A percentile compares a stretch with the other conserved stretches of the same genome.
phyloP scores from a whole-genome alignment of 495 filamentous ascomycete genomes.

The Aspergillus panamensis region DNA sequence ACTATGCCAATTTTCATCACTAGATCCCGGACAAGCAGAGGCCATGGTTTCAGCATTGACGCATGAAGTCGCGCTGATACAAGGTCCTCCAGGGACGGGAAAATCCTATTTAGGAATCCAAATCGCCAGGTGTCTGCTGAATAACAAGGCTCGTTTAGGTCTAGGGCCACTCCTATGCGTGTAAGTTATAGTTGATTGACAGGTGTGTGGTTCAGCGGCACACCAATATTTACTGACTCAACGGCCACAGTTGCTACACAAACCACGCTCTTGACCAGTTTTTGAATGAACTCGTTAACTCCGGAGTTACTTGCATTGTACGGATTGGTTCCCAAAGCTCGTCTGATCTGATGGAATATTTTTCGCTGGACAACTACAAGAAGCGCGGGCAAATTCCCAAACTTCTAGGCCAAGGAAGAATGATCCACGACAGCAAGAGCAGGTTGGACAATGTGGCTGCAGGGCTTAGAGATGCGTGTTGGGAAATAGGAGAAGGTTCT shows the following conservation, averaged over 20 bases:
- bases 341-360: slow-evolving; percentile 20
- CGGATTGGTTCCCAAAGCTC: slow-evolving; percentile 58
- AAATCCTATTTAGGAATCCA: slow-evolving; percentile 46
- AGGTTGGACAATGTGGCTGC: background rate
- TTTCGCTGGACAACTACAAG: slow-evolving; percentile 17
- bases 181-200: no score
- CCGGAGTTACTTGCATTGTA: slow-evolving; percentile 53
- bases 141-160: slow-evolving; percentile 41
- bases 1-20: slow-evolving; percentile 29
- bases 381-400: background rate
- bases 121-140: slow-evolving; percentile 55
- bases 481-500: background rate
- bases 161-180: slow-evolving; percentile 59
- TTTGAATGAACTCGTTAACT: slow-evolving; percentile 50
- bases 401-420: background rate
- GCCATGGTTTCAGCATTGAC: slow-evolving; percentile 55
- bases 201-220: no score
- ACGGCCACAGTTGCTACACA: slow-evolving; percentile 51
- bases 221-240: background rate
- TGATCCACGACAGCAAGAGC: background rate
- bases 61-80: slow-evolving; percentile 57
- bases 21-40: slow-evolving; percentile 55
- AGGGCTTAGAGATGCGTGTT: background rate
- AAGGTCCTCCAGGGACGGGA: slow-evolving; percentile 75
- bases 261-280: slow-evolving; percentile 70